These are phyloP conservation scores for Stephanodiscus minutulus DNA, from an alignment of 108 stramenopile genomes.

Conservation along the genomic window DNA sequence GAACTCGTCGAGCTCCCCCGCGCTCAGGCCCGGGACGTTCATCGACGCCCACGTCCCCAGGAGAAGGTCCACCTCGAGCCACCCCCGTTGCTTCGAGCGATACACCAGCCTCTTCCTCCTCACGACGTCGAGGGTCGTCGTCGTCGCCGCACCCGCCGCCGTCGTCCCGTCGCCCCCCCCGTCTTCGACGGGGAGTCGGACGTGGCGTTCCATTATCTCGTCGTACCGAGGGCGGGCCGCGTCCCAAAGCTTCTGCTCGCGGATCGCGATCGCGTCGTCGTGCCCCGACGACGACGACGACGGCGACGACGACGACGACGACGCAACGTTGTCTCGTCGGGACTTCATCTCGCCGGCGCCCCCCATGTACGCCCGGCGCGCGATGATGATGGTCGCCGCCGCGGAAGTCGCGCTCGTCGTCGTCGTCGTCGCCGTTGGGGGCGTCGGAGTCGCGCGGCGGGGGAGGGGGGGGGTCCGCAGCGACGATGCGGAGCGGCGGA, in stretches of 20 bases:
- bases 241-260: constrained; percentile 70
- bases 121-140: constrained; percentile 59
- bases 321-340: constrained; percentile 26
- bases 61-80: constrained; percentile 97
- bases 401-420: too few relatives aligned
- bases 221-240: constrained; percentile 69
- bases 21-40: constrained; percentile 77
- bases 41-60: constrained; percentile 97
- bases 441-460: too few relatives aligned
- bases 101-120: constrained; percentile 94
- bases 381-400: too few relatives aligned
- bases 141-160: too few relatives aligned
- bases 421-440: neutral
- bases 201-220: constrained; percentile 66
- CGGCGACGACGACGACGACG: too few relatives aligned
- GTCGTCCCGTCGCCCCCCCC: too few relatives aligned
- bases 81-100: constrained; percentile 97
- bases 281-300: too few relatives aligned
- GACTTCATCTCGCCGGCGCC: constrained; percentile 67
- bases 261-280: constrained; percentile 29
- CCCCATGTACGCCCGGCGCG: constrained; percentile 66
- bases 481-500: too few relatives aligned
- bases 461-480: too few relatives aligned
- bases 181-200: constrained; percentile 57
- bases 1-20: constrained; percentile 88